phyloP scores from a whole-genome alignment of 805 yeast species.

The Yamadazyma nakazawae region DNA sequence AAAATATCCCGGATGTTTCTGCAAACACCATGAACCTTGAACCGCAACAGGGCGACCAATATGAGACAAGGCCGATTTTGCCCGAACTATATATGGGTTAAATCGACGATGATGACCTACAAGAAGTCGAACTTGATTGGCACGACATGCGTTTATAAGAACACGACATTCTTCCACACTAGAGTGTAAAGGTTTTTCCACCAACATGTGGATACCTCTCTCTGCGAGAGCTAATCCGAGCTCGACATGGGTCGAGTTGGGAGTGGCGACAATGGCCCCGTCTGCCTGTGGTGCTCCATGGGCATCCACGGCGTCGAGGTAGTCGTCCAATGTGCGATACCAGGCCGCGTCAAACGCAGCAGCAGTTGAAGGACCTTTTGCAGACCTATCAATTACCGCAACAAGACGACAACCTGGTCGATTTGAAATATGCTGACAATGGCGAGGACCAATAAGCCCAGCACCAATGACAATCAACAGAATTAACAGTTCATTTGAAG shows the following conservation, averaged over 20 bases:
- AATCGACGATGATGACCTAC: slow-evolving; percentile 42
- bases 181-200: slow-evolving; percentile 38
- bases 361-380: slow-evolving; percentile 26
- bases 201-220: slow-evolving; percentile 30
- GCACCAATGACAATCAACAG: slow-evolving; percentile 32
- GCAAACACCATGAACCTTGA: slow-evolving; percentile 39
- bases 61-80: slow-evolving; percentile 25
- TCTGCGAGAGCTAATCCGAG: slow-evolving; percentile 30
- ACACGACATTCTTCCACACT: slow-evolving; percentile 29
- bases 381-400: slow-evolving; percentile 35
- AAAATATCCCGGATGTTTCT: slow-evolving; percentile 34
- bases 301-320: slow-evolving; percentile 22
- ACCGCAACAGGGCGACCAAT: slow-evolving; percentile 34
- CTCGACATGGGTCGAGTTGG: slow-evolving; percentile 36
- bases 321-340: slow-evolving; percentile 21
- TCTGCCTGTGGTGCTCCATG: slow-evolving; percentile 22
- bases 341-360: slow-evolving; percentile 19
- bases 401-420: slow-evolving; percentile 24
- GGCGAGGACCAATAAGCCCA: slow-evolving; percentile 41
- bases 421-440: slow-evolving; percentile 30
- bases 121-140: slow-evolving; percentile 25
- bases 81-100: slow-evolving; percentile 36
- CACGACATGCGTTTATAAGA: slow-evolving; percentile 21
- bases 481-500: not conserved
- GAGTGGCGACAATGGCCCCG: slow-evolving; percentile 40